phyloP scores from a whole-genome alignment of 2,329 filamentous ascomycete species.

The Dactylonectria estremocensis region DNA sequence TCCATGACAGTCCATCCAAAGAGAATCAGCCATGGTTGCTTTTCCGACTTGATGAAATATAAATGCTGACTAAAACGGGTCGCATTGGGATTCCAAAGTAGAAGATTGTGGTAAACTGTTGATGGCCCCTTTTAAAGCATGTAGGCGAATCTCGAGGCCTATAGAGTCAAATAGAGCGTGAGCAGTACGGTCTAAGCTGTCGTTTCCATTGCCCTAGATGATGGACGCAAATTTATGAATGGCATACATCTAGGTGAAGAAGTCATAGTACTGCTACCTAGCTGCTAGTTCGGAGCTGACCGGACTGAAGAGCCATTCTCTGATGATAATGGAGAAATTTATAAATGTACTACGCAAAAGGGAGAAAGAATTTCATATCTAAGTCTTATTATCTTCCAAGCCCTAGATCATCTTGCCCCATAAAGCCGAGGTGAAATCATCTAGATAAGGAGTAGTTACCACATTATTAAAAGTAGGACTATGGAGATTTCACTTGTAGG shows the following conservation, averaged over 20 bases:
- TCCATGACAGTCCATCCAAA: not conserved
- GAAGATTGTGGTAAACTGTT: not conserved
- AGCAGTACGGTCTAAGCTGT: slow-evolving; percentile 66
- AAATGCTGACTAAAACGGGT: not conserved
- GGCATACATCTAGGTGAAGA: slow-evolving; percentile 63
- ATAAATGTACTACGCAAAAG: slow-evolving; percentile 69
- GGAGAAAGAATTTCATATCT: slow-evolving; percentile 29
- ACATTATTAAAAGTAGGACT: not conserved
- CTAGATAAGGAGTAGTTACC: not conserved
- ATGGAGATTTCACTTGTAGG: not conserved
- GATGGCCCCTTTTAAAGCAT: not conserved
- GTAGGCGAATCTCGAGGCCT: not conserved
- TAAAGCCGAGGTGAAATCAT: slow-evolving; percentile 62
- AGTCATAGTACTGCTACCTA: slow-evolving; percentile 72
- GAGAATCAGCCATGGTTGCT: not conserved
- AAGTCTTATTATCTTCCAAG: slow-evolving; percentile 66
- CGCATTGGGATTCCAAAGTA: not conserved
- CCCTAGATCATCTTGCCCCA: slow-evolving; percentile 76
- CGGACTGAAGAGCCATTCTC: slow-evolving; percentile 70
- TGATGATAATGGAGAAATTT: slow-evolving; percentile 68
- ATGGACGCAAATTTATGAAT: slow-evolving; percentile 66
- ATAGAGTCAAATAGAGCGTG: slow-evolving; percentile 41
- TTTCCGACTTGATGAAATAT: not conserved
- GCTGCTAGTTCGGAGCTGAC: slow-evolving; percentile 67
- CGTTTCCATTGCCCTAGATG: slow-evolving; percentile 73